Base-by-base conservation (phyloP, 2,329 filamentous ascomycete genomes). In the Gliomastix tumulicola region DNA sequence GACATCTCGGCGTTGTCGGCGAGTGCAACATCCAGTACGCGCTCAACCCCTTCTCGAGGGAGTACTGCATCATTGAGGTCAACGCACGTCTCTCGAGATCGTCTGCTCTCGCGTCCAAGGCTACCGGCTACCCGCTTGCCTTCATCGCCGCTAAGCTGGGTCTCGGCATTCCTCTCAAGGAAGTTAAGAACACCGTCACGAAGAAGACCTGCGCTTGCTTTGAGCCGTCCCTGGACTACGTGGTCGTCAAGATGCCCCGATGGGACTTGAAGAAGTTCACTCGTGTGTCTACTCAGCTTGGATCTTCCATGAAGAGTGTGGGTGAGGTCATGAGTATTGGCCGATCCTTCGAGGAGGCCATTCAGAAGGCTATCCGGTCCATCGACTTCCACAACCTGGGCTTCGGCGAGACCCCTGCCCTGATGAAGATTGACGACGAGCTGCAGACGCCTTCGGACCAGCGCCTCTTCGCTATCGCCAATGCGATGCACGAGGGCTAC, bases 261-360 rank as follows among this genome's bases (percentile, higher is more conserved):
- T 98, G 92, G 92, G 92, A 98, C 65, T 66, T 98, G 55, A 97
- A 97, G 74, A 98, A 98, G 68, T 98, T 98, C 65, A 94, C 87
- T 20, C 82, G 92, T 47, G 92, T 97, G 17, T 97, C 90, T 5
- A 97, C 89, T 2, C 84, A 94, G 55, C 82, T 98, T 18, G 90
- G 89, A 21, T 97, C 92, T 4, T 95, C 90, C 11, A 98, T 98
- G 92, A 98, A 97, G 82, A 95, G 88, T 76, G 89, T 98, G 36
- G 92, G 92, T 55, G 92, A 98, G 60, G 92, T 98, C 47, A 97
- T 98, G 92, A 90, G 85, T 53, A 96, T 98, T 49, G 92, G 92
- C 39, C 74, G 92, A 47, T 94, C 86, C 1, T 98, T 98, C 50
- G 92, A 98, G 63, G 92, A 98, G 65, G 92, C 92, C 8, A 95